Conservation (phyloP, 129 eudicot genomes). For the Tagetes patula region DNA sequence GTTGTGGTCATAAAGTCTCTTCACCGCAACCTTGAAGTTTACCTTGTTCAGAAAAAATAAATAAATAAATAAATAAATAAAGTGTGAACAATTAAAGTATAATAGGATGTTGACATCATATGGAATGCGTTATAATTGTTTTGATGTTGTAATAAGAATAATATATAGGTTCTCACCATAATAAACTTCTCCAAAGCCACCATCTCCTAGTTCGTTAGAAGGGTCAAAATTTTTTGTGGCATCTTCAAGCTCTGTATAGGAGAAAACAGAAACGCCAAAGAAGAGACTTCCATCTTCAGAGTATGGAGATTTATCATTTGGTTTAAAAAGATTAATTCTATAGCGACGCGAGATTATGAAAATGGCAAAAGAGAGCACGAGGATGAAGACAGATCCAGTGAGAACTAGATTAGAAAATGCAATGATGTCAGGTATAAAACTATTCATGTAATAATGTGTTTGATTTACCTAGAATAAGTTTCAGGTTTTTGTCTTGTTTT, state of each 20-base stretch:
- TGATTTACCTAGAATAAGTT: neutral
- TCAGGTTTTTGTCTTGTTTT: neutral
- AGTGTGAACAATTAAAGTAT: neutral
- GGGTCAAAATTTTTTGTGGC: constrained; percentile 55
- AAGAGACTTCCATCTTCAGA: constrained; percentile 31
- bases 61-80: too few species aligned
- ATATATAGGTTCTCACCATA: constrained; percentile 30
- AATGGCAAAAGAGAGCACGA: constrained; percentile 21
- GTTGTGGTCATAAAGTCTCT: constrained; percentile 63
- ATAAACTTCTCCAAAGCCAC: constrained; percentile 69
- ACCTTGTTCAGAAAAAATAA: constrained; percentile 34
- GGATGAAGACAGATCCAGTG: constrained; percentile 28
- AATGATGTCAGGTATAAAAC: constrained; percentile 7
- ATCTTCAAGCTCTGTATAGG: constrained; percentile 50
- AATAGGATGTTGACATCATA: neutral
- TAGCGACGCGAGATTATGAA: constrained; percentile 28
- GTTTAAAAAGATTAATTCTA: constrained; percentile 14
- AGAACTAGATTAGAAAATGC: constrained; percentile 30
- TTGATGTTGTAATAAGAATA: neutral
- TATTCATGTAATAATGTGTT: neutral
- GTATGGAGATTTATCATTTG: constrained; percentile 32
- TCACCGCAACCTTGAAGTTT: constrained; percentile 61
- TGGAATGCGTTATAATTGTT: neutral
- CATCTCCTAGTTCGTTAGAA: constrained; percentile 49
- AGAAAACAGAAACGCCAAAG: constrained; percentile 52